Evolutionary conservation across 805 yeast species (phyloP), one percentile per base, ranked within the genome.

Genomic region (Grigorovia jiainica): DNA sequence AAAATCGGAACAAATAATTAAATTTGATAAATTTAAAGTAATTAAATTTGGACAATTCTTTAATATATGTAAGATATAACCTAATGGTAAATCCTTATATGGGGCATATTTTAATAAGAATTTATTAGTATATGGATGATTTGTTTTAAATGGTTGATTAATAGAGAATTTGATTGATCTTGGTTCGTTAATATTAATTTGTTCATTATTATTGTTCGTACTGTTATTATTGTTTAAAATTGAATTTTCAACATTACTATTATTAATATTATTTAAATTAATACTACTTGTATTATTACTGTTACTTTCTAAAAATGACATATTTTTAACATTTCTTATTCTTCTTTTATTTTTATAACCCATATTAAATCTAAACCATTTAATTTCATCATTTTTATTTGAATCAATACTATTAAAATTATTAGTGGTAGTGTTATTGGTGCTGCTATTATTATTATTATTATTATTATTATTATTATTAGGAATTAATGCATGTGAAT

Each of bases 61-160:
- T 31, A 87, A 54, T 30, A 86, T 53, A 56, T 84, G 94, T 11
- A 87, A 54, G 8, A 87, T 53, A 47, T 77, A 76, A 0, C 95
- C 96, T 23, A 81, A 63, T 1, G 96, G 96, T 6, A 87, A 56
- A 57, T 87, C 96, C 49, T 73, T 76, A n/a, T 80, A 71, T 17
- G 73, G 67, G 3, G 85, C 70, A 59, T 82, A 82, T 57, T 75
- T 80, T 41, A 70, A 52, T 30, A 85, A 57, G 47, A 79, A 76
- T 43, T 76, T 73, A 55, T 75, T 80, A 33, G 78, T 76, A 36
- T 63, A 58, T 2, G 92, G 92, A 54, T 83, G 87, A 2, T 61
- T 31, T 1, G 45, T 40, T 17, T 30, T 42, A 13, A 42, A 40
- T 17, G 48, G 51, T 25, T 38, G 41, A 31, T 40, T 32, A 16